Conservation (phyloP, 352 stramenopile species). For the Pythium angustatum region DNA sequence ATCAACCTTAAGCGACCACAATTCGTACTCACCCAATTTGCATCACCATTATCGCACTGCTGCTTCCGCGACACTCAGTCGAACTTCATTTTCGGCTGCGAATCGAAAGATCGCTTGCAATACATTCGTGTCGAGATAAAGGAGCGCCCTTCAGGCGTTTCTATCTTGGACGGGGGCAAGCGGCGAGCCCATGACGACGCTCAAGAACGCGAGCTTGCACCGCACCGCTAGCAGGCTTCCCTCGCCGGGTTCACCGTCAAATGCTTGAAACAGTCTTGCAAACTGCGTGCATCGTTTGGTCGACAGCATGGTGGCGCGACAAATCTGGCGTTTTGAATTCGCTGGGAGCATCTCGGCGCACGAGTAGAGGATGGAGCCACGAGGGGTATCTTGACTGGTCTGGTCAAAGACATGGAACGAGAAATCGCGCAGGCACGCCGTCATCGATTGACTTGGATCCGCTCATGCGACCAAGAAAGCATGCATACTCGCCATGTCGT, state of each 20-base stretch:
- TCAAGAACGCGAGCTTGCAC: constrained; percentile 23
- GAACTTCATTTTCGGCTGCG: constrained; percentile 13
- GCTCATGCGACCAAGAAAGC: constrained; percentile 9
- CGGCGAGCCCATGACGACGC: constrained; percentile 3
- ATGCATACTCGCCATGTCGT: constrained; percentile 10
- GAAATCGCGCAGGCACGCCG: background rate
- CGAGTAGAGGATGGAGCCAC: constrained; percentile 16
- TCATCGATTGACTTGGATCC: constrained; percentile 1
- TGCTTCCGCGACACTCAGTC: constrained; percentile 6
- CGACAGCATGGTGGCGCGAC: constrained; percentile 17
- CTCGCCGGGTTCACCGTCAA: constrained; percentile 10
- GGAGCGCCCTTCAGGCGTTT: background rate
- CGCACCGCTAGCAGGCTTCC: constrained; percentile 6
- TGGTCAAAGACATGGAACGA: constrained; percentile 22
- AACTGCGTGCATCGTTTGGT: constrained; percentile 10
- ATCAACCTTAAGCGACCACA: no score
- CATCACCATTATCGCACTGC: constrained; percentile 4
- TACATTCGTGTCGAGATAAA: constrained; percentile 9
- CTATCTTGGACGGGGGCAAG: background rate
- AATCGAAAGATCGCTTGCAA: constrained; percentile 13
- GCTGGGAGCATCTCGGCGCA: constrained; percentile 12
- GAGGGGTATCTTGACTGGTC: constrained; percentile 7
- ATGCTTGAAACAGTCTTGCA: background rate
- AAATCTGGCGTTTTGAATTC: constrained; percentile 2
- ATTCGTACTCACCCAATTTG: no score